phyloP scores from a whole-genome alignment of 2,329 filamentous ascomycete species.

The Phyllosticta citribraziliensis region DNA sequence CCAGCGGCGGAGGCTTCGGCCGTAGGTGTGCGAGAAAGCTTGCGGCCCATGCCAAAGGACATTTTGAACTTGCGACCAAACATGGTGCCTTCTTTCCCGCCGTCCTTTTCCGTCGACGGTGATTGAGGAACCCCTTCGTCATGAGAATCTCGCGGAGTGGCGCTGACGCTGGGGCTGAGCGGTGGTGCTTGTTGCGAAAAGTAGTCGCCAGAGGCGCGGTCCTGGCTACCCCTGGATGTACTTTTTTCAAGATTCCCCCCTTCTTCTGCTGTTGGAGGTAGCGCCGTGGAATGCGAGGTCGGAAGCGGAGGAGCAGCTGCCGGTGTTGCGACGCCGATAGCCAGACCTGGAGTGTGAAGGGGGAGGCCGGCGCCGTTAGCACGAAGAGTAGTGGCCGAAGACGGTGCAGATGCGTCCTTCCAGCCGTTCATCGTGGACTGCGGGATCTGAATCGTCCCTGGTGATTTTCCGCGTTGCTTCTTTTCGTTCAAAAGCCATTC shows the following conservation, averaged over 20 bases:
- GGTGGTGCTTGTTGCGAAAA: constrained; percentile 48
- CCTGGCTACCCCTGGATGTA: constrained; percentile 44
- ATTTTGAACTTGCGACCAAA: constrained; percentile 78
- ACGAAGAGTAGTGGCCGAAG: constrained; percentile 43
- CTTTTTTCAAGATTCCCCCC: constrained; percentile 43
- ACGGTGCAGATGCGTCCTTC: constrained; percentile 30
- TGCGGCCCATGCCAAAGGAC: constrained; percentile 68
- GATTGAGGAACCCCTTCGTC: constrained; percentile 21
- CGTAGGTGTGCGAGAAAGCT: constrained; percentile 58
- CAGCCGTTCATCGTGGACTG: constrained; percentile 35
- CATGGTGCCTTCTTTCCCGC: constrained; percentile 49
- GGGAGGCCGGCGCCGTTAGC: constrained; percentile 54
- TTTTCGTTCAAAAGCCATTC: constrained; percentile 57
- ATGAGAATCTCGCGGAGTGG: constrained; percentile 14
- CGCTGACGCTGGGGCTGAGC: constrained; percentile 16
- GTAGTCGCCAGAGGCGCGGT: constrained; percentile 61
- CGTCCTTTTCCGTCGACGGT: constrained; percentile 31
- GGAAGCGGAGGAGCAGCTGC: constrained; percentile 26
- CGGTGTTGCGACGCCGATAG: constrained; percentile 69
- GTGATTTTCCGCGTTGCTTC: constrained; percentile 47
- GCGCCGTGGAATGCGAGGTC: constrained; percentile 20
- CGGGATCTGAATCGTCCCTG: constrained; percentile 52
- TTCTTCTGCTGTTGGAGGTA: constrained; percentile 34
- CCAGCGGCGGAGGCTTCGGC: constrained; percentile 37
- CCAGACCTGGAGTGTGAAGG: constrained; percentile 63